Base-by-base conservation (phyloP, 208 protist species). In the Leishmania aethiopica region DNA sequence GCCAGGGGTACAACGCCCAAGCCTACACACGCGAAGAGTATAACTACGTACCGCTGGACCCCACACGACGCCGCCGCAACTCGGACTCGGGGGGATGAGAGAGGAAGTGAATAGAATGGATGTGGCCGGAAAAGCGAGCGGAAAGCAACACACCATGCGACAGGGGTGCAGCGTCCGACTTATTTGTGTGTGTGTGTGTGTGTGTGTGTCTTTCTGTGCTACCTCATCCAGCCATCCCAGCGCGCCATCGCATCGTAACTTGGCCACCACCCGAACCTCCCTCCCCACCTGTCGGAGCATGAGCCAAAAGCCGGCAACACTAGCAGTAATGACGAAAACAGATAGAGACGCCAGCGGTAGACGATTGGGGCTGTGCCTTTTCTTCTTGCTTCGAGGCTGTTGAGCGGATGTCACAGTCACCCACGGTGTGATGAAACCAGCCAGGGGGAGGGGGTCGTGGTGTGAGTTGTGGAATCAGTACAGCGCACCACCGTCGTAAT, bases 1-100 rank as follows among this genome's bases (percentile, higher is more conserved):
- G 86, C 28, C 84, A 89, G 28, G 85, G 89, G 49, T 88, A 89
- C 79, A 91, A 91, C 72, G 82, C 89, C 19, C 86, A 92, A 72
- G 80, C 72, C 69, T 88, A 88, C 81, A 83, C 79, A 55, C 84
- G 84, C 32, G 83, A 82, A 19, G 88, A 91, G 37, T 84, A 84
- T 59, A 81, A 81, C 73, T 80, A 82, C 75, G 79, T 88, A 49
- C 80, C 77, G 22, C 32, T 64, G 3, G 76, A 82, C 74, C 72
- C 51, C 5, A 71, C 66, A 5, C 70, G 83, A 28, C 83, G 82
- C 35, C 55, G 15, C 13, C 77, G 83, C 28, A 45, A 70, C 59
- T 67, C 62, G 3, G 53, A 80, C 42, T 75, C n/a, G 2, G n/a
- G 37, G 25, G 42, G 15, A 15, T 51, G 73, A 74, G 53, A 53